These are phyloP conservation scores for Capillidium heterosporum DNA, from an alignment of 371 early-diverging fungal species.

Conservation along the genomic window DNA sequence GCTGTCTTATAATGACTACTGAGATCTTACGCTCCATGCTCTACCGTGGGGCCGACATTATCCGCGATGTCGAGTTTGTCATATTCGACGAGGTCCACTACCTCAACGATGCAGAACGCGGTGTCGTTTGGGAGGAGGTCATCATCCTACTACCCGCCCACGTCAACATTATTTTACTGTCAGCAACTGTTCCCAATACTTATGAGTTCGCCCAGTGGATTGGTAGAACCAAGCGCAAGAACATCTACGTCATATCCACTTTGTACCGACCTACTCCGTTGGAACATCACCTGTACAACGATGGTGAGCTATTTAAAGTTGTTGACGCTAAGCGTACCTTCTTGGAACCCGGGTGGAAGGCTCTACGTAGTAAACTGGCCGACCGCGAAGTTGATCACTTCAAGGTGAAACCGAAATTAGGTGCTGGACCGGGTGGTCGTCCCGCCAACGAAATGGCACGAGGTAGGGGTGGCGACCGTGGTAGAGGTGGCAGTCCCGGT, in stretches of 20 bases:
- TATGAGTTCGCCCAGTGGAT: conserved; percentile 99
- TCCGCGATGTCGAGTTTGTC: conserved; percentile 97
- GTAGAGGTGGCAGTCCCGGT: conserved; percentile 6
- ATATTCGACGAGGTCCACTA: conserved; percentile 99
- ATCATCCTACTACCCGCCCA: conserved; percentile 97
- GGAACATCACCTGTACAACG: conserved; percentile 84
- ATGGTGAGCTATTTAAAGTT: conserved; percentile 65
- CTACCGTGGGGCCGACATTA: conserved; percentile 91
- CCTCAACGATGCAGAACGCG: conserved; percentile 88
- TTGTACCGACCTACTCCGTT: conserved; percentile 92
- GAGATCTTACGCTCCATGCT: conserved; percentile 98
- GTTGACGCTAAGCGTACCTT: conserved; percentile 53
- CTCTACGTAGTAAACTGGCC: conserved; percentile 34
- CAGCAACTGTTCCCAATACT: conserved; percentile 98
- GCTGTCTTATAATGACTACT: conserved; percentile 98
- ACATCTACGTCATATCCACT: conserved; percentile 97
- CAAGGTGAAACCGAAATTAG: too few species aligned
- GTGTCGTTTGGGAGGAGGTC: conserved; percentile 99
- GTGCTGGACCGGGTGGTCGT: conserved; percentile 23
- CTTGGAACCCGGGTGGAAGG: conserved; percentile 32
- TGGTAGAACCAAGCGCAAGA: conserved; percentile 90
- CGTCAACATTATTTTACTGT: conserved; percentile 82
- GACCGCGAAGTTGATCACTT: too few species aligned
- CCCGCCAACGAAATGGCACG: conserved; percentile 17
- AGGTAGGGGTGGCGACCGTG: conserved; percentile 6